Evolutionary conservation across 2,329 filamentous ascomycete genomes (phyloP).

Genomic region (Cytospora mali): DNA sequence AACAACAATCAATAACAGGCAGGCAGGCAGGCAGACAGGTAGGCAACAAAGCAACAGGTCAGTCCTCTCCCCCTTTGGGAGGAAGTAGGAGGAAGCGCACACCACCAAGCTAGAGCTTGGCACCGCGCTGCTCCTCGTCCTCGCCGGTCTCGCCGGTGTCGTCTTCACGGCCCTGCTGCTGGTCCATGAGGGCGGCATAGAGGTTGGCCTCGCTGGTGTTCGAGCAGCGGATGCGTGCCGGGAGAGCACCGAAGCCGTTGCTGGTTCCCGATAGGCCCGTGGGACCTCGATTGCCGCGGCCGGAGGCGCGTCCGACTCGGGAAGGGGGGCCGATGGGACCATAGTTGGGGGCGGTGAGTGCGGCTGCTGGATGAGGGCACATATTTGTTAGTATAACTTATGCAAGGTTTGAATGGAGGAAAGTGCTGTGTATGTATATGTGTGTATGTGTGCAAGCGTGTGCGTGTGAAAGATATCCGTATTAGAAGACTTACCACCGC

Average conservation of each 20-base stretch:
- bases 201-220: conserved; percentile 8
- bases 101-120: conserved; percentile 10
- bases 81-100: background rate
- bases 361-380: conserved; percentile 2
- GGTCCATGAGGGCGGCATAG: conserved; percentile 6
- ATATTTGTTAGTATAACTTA: background rate
- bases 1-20: background rate
- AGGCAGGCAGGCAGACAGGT: background rate
- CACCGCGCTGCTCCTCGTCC: conserved; percentile 16
- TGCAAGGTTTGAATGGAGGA: background rate
- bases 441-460: background rate
- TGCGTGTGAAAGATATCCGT: background rate
- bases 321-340: conserved; percentile 21
- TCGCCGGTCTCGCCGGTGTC: background rate
- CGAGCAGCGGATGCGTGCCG: background rate
- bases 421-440: background rate
- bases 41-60: too few species aligned
- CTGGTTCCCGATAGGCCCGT: background rate
- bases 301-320: background rate
- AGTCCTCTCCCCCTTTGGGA: fast-evolving
- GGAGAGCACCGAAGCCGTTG: background rate
- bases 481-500: background rate
- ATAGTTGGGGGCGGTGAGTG: conserved; percentile 12
- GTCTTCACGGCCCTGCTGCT: background rate
- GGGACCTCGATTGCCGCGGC: background rate